Evolutionary conservation across 2,329 filamentous ascomycete species (phyloP), one percentile per base, ranked within the genome.

Genomic region (Cladosporium cucumerinum): DNA sequence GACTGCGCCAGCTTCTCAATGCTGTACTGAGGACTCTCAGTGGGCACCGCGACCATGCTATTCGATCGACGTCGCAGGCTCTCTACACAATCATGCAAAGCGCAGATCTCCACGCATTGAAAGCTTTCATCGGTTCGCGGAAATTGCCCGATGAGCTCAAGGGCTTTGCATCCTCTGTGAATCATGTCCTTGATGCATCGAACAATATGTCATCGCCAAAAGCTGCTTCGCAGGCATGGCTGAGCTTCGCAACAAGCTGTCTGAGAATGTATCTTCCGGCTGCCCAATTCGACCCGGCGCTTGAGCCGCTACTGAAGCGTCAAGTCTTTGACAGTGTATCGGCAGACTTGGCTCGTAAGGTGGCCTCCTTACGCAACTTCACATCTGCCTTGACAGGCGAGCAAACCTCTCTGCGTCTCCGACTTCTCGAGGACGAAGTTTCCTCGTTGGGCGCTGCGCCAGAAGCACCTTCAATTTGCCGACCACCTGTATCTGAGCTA

Each of bases 241-340:
- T 93, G 30, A 83, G 89, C 59, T 87, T 97, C 66, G 89, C 91
- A 1, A 78, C 93, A 23, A 88, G 89, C 18, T 86, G 89, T 46
- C 82, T 98, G 57, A 85, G 86, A 67, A 82, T 97, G 2, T 97
- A 94, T 73, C 87, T 98, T 2, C 93, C 96, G 0, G 89, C 96
- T 75, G 88, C 89, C 69, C 85, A 90, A 3, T 95, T 94, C 72
- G 95, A 99, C 75, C 95, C 95, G 1, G 87, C 87, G 1, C 75
- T 87, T 36, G 80, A 80, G 58, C 78, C 85, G 7, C 81, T 82
- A 61, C 84, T 97, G 21, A 88, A 92, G 70, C 85, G 86, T 23
- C 77, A 83, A 62, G 79, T 86, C 25, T 83, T 89, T 72, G 74
- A 80, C 21, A 81, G 87, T 64, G 82, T 90, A 46, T 84, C 85